Conservation (phyloP, 176 grass and related monocot genomes). For the Thalia dealbata region DNA sequence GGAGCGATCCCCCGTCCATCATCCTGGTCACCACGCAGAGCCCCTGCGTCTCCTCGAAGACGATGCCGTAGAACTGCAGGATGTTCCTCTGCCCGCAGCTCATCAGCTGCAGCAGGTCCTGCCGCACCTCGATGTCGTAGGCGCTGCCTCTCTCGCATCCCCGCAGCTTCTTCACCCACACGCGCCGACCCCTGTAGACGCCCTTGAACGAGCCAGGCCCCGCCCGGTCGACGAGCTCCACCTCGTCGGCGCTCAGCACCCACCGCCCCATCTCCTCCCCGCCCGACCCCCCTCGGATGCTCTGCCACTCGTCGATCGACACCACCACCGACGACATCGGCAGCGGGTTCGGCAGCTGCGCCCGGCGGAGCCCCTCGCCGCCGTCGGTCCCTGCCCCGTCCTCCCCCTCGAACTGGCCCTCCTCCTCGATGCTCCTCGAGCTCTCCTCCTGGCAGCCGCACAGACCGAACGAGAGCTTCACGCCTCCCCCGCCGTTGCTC, state of each 20-base stretch:
- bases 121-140: conserved; percentile 79
- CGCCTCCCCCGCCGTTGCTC: conserved; percentile 60
- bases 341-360: conserved; percentile 47
- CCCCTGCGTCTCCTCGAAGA: conserved; percentile 67
- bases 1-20: conserved; percentile 88
- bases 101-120: conserved; percentile 91
- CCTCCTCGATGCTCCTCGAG: conserved; percentile 72
- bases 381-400: conserved; percentile 50
- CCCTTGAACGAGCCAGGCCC: conserved; percentile 65
- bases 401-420: conserved; percentile 70
- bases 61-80: conserved; percentile 85
- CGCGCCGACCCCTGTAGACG: conserved; percentile 54
- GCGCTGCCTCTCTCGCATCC: conserved; percentile 83
- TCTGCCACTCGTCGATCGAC: conserved; percentile 95
- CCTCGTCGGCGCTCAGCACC: conserved; percentile 70
- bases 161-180: conserved; percentile 90
- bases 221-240: conserved; percentile 71
- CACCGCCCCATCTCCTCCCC: conserved; percentile 69
- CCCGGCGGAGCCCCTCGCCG: conserved; percentile 41
- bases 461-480: conserved; percentile 90
- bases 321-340: conserved; percentile 81
- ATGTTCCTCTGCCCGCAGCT: conserved; percentile 94
- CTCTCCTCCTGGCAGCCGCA: conserved; percentile 97
- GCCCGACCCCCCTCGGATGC: conserved; percentile 46
- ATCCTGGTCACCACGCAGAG: conserved; percentile 78